These are phyloP conservation scores for Fraxinus velutina DNA, from an alignment of 305 asterid genomes.

Conservation along the genomic window DNA sequence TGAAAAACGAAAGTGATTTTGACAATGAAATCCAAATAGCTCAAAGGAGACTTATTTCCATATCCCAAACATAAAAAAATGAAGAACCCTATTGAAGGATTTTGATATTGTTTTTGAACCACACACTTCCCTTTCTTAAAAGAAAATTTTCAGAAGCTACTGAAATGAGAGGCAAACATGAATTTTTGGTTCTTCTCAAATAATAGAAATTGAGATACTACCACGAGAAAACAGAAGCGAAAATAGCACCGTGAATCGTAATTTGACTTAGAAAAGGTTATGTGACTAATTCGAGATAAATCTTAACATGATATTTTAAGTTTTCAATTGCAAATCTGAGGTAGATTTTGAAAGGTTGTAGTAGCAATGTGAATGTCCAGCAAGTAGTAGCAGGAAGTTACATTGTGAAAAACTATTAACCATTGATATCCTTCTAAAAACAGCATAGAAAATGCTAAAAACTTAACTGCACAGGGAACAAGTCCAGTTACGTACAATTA, in stretches of 20 bases:
- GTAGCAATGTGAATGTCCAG: neutral
- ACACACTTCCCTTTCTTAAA: neutral
- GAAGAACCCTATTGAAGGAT: neutral
- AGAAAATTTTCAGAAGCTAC: neutral
- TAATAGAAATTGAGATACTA: neutral
- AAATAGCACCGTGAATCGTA: neutral
- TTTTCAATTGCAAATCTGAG: neutral
- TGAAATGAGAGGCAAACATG: neutral
- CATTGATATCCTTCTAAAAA: neutral
- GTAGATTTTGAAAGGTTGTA: neutral
- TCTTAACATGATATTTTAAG: neutral
- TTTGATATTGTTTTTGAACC: neutral
- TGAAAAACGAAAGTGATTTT: constrained; percentile 7
- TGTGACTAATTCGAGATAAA: neutral
- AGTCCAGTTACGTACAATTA: neutral
- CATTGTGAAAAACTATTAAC: neutral
- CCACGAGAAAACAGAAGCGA: neutral
- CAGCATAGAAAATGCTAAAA: neutral
- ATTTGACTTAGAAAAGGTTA: neutral
- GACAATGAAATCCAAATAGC: constrained; percentile 1
- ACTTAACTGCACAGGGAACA: neutral
- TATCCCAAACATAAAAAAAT: neutral
- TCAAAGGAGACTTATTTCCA: neutral
- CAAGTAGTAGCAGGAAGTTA: neutral
- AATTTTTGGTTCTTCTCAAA: neutral